phyloP scores from a whole-genome alignment of 1,284 basidiomycete genomes.

The Sanguinoderma infundibulare region DNA sequence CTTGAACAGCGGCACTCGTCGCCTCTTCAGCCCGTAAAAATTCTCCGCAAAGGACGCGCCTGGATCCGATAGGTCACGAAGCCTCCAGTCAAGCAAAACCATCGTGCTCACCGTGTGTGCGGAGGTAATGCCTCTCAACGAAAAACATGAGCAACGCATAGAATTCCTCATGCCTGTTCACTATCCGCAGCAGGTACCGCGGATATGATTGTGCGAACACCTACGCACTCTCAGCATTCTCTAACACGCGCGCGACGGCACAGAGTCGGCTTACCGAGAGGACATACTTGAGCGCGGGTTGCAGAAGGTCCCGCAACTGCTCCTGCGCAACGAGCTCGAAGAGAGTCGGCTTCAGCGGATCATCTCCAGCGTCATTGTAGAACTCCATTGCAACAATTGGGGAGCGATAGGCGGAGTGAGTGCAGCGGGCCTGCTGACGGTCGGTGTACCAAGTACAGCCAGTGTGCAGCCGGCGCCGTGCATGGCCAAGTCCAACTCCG shows the following conservation, averaged over 20 bases:
- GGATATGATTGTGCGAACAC: constrained; percentile 97
- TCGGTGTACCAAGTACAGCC: no score
- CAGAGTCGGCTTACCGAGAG: constrained; percentile 67
- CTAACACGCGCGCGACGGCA: background rate
- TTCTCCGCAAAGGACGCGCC: constrained; percentile 92
- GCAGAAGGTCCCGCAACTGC: constrained; percentile 89
- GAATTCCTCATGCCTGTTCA: constrained; percentile 96
- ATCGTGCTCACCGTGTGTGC: constrained; percentile 69
- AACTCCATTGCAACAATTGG: constrained; percentile 70
- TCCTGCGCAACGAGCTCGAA: constrained; percentile 97
- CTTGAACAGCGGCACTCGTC: constrained; percentile 72
- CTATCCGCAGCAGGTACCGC: constrained; percentile 88
- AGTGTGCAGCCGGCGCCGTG: background rate
- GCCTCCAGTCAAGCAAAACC: background rate
- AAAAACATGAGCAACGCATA: constrained; percentile 89
- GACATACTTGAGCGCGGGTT: constrained; percentile 96
- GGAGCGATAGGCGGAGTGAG: background rate
- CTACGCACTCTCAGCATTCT: constrained; percentile 42
- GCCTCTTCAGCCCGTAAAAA: constrained; percentile 88
- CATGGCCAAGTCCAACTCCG: background rate
- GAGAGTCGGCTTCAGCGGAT: constrained; percentile 85
- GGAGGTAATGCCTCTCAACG: constrained; percentile 91
- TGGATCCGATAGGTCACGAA: constrained; percentile 32
- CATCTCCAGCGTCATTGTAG: constrained; percentile 73
- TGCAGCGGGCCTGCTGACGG: no score